Conservation (phyloP, 371 early-diverging fungal genomes). For the Actinomucor elegans region DNA sequence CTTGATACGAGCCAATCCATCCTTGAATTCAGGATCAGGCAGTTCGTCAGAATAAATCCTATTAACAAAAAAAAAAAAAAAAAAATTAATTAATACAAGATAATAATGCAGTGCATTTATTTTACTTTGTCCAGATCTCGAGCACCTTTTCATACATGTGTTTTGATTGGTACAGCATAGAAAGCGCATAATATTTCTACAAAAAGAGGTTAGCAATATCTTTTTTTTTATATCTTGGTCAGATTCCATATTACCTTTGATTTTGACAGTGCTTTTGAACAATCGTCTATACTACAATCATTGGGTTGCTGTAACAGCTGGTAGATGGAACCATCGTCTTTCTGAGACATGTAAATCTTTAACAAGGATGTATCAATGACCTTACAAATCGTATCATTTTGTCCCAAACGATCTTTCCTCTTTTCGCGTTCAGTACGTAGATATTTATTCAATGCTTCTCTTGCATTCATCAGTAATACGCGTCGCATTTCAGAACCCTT, state of each 20-base stretch:
- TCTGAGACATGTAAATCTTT: slow-evolving; percentile 56
- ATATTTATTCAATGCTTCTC: slow-evolving; percentile 53
- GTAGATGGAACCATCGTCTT: slow-evolving; percentile 40
- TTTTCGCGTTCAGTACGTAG: slow-evolving; percentile 42
- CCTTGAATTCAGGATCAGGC: slow-evolving; percentile 53
- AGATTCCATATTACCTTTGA: slow-evolving; percentile 37
- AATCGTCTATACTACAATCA: slow-evolving; percentile 53
- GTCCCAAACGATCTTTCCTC: slow-evolving; percentile 23
- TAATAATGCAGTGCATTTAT: not conserved
- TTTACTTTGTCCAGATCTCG: slow-evolving; percentile 70
- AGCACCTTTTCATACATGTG: slow-evolving; percentile 54
- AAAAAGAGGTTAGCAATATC: not conserved
- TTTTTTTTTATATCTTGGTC: not conserved
- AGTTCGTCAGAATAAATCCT: slow-evolving; percentile 58
- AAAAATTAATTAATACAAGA: not conserved
- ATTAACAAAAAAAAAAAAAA: not conserved
- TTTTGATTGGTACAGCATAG: slow-evolving; percentile 61
- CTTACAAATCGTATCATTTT: slow-evolving; percentile 42
- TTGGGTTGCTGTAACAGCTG: slow-evolving; percentile 54
- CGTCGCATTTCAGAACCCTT: slow-evolving; percentile 32
- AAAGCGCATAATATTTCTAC: slow-evolving; percentile 64
- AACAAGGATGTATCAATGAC: slow-evolving; percentile 69
- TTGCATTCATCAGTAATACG: slow-evolving; percentile 58
- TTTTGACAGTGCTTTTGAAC: slow-evolving; percentile 42
- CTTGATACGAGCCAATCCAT: slow-evolving; percentile 51